Base-by-base conservation (phyloP, 805 yeast genomes). In the Zygosaccharomyces pseudorouxii region DNA sequence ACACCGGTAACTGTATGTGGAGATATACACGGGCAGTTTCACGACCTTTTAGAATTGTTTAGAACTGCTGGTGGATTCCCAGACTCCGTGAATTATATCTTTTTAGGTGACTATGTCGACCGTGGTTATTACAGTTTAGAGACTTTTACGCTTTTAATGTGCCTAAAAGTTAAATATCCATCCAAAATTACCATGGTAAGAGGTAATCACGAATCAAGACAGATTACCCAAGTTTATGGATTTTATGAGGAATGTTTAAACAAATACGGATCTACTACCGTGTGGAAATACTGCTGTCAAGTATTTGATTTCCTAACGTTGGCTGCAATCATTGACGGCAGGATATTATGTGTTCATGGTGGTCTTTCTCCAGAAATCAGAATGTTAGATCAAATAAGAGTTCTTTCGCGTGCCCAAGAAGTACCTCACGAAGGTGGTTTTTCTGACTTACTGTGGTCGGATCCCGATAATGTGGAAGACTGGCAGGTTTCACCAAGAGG, bases 351-450 rank as follows among this genome's bases (percentile, higher is more conserved):
- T 74, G 96, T 93, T 39, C 99, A 92, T 67, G 99, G 99, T 50
- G 99, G 99, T 5, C 75, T 92, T 48, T 87, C 96, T 11, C 99
- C 99, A 2, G 98, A 93, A 68, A 90, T 92, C 54, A 80, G 98
- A 66, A 90, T 93, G 96, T 76, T 92, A 56, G 99, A 92, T 68
- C 99, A 92, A 70, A 89, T 92, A 56, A 76, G 98, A 60, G 98
- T 92, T 16, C 74, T 92, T 49, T 85, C 93, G 46, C 78, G 99
- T 62, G 98, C 98, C 3, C 98, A 92, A 69, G 98, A 92, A 70
- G 97, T 92, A 42, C 99, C 99, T 2, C 98, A 93, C 67, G 99
- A 92, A 71, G 99, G 99, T 58, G 98, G 97, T 2, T 92, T 92
- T 68, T 93, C 97, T 64, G 99, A 92, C 68, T 78, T 92, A 60